Evolutionary conservation across 1,284 basidiomycete species (phyloP).

Genomic region (Apiotrichum akiyoshidainum): DNA sequence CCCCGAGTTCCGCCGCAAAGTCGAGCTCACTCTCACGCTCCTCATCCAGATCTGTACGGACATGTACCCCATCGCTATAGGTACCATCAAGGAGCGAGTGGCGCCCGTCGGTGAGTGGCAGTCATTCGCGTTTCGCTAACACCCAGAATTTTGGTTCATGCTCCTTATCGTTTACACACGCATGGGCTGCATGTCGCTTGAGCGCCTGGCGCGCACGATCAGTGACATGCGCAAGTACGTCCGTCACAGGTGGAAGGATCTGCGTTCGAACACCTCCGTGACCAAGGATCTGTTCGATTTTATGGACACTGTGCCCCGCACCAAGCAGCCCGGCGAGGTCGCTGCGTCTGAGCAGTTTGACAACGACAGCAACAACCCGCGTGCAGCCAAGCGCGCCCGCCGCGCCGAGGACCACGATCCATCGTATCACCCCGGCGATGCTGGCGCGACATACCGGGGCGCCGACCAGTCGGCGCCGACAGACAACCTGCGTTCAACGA

Average conservation of each 20-base stretch:
- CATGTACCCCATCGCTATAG: constrained; percentile 31
- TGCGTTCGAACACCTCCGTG: constrained; percentile 29
- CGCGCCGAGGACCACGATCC: constrained; percentile 21
- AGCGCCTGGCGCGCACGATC: constrained; percentile 31
- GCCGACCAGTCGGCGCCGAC: too few relatives aligned
- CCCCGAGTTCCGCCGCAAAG: constrained; percentile 24
- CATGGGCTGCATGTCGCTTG: constrained; percentile 26
- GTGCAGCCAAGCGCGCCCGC: constrained; percentile 11
- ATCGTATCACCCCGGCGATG: not conserved
- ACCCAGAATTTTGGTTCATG: constrained; percentile 39
- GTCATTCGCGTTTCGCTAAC: not conserved
- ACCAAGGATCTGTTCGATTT: constrained; percentile 19
- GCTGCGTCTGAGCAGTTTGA: constrained; percentile 30
- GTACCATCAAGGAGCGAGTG: constrained; percentile 23
- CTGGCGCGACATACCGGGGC: not conserved
- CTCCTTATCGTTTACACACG: constrained; percentile 35
- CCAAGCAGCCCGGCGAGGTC: constrained; percentile 20
- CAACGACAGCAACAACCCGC: not conserved
- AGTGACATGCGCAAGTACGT: constrained; percentile 31
- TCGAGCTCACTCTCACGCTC: constrained; percentile 33
- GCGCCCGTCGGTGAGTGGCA: constrained; percentile 43
- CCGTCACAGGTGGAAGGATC: constrained; percentile 25
- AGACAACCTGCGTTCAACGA: too few relatives aligned
- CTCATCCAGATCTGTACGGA: constrained; percentile 34
- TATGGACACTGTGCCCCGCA: constrained; percentile 23